These are phyloP conservation scores for Knufia petricola DNA, from an alignment of 2,329 filamentous ascomycete genomes.

Conservation along the genomic window DNA sequence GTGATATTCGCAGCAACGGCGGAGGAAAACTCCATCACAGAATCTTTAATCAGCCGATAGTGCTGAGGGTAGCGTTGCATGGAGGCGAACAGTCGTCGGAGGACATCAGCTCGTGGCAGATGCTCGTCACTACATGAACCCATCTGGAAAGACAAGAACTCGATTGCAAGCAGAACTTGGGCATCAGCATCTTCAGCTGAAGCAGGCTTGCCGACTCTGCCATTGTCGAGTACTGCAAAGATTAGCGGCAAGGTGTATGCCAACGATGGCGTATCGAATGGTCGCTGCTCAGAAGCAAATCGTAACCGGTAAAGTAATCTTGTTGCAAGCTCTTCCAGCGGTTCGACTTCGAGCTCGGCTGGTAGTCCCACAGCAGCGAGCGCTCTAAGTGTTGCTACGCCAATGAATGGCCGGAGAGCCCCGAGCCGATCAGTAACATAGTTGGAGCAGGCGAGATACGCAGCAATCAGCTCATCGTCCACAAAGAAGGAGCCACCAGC, in stretches of 20 bases:
- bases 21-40: conserved; percentile 73
- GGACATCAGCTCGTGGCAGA: conserved; percentile 65
- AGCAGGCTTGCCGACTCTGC: conserved; percentile 60
- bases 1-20: conserved; percentile 75
- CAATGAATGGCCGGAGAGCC: conserved; percentile 68
- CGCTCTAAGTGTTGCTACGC: conserved; percentile 73
- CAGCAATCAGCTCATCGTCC: conserved; percentile 65
- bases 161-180: conserved; percentile 78
- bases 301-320: conserved; percentile 82
- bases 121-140: conserved; percentile 64
- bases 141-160: conserved; percentile 83
- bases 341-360: conserved; percentile 63
- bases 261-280: conserved; percentile 78
- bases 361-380: conserved; percentile 64
- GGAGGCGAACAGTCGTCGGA: conserved; percentile 62
- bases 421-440: conserved; percentile 67
- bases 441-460: conserved; percentile 71
- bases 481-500: conserved; percentile 74
- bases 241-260: conserved; percentile 80
- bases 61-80: conserved; percentile 89
- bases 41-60: conserved; percentile 91
- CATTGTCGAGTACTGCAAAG: conserved; percentile 66
- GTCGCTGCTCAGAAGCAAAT: conserved; percentile 85
- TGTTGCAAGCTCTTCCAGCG: conserved; percentile 73
- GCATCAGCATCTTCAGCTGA: conserved; percentile 70